Percentiles rank a stretch among this genome's conserved stretches.
Evolutionary conservation across 2,329 filamentous ascomycete species (phyloP).

Genomic region (Tolypocladium tropicale): DNA sequence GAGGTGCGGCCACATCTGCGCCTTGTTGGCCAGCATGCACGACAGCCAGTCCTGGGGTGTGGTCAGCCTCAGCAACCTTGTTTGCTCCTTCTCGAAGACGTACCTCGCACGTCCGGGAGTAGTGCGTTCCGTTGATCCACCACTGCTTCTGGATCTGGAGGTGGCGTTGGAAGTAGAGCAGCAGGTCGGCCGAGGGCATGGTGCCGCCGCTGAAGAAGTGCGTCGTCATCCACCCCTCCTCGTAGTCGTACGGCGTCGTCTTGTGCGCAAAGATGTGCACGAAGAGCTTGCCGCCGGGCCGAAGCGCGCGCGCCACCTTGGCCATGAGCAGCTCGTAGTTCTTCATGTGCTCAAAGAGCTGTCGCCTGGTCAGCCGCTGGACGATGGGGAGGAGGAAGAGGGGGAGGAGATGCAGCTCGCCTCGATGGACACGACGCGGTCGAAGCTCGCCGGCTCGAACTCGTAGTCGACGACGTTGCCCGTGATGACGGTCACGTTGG

Average conservation of each 20-base stretch:
- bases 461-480: slow-evolving; percentile 58
- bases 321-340: slow-evolving; percentile 59
- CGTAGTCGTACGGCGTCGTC: slow-evolving; percentile 58
- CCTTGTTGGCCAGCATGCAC: slow-evolving; percentile 48
- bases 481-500: slow-evolving; percentile 53
- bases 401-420: slow-evolving; percentile 9
- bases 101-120: slow-evolving; percentile 60
- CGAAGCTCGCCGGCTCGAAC: slow-evolving; percentile 47
- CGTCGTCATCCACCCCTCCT: slow-evolving; percentile 64
- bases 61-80: neutral
- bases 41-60: slow-evolving; percentile 45
- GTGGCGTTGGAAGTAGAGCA: slow-evolving; percentile 57
- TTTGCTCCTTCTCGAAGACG: slow-evolving; percentile 8
- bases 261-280: slow-evolving; percentile 59
- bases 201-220: slow-evolving; percentile 66
- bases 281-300: slow-evolving; percentile 55
- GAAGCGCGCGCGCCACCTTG: slow-evolving; percentile 50
- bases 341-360: slow-evolving; percentile 70
- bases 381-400: neutral
- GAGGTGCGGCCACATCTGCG: slow-evolving; percentile 52
- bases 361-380: neutral
- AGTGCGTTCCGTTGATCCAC: slow-evolving; percentile 62
- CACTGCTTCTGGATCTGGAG: slow-evolving; percentile 51
- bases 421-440: slow-evolving; percentile 58
- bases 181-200: slow-evolving; percentile 57